Evolutionary conservation across 2,329 filamentous ascomycete species (phyloP), one percentile per base, ranked within the genome.

Genomic region (Colletotrichum endophyticum): DNA sequence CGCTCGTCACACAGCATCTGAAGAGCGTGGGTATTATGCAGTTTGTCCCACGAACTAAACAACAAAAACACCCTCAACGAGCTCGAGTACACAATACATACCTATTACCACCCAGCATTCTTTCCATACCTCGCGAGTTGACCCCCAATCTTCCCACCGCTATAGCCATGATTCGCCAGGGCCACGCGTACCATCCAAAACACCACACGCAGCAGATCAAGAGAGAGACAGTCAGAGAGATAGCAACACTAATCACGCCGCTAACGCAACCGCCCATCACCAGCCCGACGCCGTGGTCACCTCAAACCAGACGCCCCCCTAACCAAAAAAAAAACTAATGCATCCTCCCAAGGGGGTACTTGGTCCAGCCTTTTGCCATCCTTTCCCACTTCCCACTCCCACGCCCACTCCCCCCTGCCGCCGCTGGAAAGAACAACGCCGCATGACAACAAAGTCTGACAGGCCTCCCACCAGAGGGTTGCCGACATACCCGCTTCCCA

Each of bases 401-500:
- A 49, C 19, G 12, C 57, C 57, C 15, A 12, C 25, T 19, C 28
- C 11, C 59, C 59, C 28, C 56, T 16, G 9, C 15, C 19, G 19
- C 9, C 22, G 19, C 49, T 25, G 19, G 12, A 56, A 53, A 56
- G 49, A 56, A 56, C 5, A 27, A 25, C 22, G 25, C 62, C 70
- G 73, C 70, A 76, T 73, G 64, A 49, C 70, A 63, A 64, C 32
- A 19, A 44, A 49, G 66, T 36, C 64, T 69, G 71, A 53, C 64
- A 25, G 53, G 28, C 34, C 22, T 27, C 34, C 72, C 28, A 34
- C 28, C 28, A 49, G 39, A 49, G 39, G 39, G 53, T 36, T 75
- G 73, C 73, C 73, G 73, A 76, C 57, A 44, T 73, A 76, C 63
- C 73, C 73, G 73, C 59, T 39, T 76, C 12, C 70, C 73, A 57